These are phyloP conservation scores for Entomortierella beljakovae DNA, from an alignment of 192 early-diverging fungal genomes.

Conservation along the genomic window DNA sequence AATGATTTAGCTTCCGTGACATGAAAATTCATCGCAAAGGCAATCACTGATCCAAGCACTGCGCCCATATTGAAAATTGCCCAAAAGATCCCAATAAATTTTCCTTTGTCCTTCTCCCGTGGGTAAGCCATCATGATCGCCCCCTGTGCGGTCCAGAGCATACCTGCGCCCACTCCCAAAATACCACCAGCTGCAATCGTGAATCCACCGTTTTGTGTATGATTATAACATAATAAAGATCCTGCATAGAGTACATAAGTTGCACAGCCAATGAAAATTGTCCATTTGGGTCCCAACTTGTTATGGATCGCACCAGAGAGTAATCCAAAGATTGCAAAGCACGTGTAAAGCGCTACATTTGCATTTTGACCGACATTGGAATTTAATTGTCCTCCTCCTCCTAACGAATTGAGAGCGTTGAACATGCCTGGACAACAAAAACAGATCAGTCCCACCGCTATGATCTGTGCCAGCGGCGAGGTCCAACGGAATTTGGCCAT, in stretches of 20 bases:
- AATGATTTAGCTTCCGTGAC: slow-evolving; percentile 7
- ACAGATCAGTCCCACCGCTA: slow-evolving; percentile 38
- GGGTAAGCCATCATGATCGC: slow-evolving; percentile 83
- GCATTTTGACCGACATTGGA: slow-evolving; percentile 21
- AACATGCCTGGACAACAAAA: slow-evolving; percentile 40
- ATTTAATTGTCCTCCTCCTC: slow-evolving; percentile 20
- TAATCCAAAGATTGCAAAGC: slow-evolving; percentile 79
- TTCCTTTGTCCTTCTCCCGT: slow-evolving; percentile 63
- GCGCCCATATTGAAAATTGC: slow-evolving; percentile 85
- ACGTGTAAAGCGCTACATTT: slow-evolving; percentile 22
- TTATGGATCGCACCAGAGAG: slow-evolving; percentile 36
- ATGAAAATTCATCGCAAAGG: slow-evolving; percentile 67
- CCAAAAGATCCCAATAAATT: slow-evolving; percentile 87
- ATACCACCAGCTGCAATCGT: slow-evolving; percentile 78
- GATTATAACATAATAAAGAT: slow-evolving; percentile 72
- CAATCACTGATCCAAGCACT: slow-evolving; percentile 78
- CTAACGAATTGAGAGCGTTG: slow-evolving; percentile 32
- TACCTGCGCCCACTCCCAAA: slow-evolving; percentile 80
- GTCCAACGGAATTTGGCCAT: no score
- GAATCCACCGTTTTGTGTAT: slow-evolving; percentile 62
- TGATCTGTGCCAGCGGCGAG: slow-evolving; percentile 16
- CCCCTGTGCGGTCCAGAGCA: slow-evolving; percentile 77
- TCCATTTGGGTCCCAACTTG: slow-evolving; percentile 74
- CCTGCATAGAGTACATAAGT: slow-evolving; percentile 83
- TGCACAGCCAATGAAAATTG: slow-evolving; percentile 72